phyloP scores from a whole-genome alignment of 495 filamentous ascomycete genomes.

The Aspergillus carlsbadensis region DNA sequence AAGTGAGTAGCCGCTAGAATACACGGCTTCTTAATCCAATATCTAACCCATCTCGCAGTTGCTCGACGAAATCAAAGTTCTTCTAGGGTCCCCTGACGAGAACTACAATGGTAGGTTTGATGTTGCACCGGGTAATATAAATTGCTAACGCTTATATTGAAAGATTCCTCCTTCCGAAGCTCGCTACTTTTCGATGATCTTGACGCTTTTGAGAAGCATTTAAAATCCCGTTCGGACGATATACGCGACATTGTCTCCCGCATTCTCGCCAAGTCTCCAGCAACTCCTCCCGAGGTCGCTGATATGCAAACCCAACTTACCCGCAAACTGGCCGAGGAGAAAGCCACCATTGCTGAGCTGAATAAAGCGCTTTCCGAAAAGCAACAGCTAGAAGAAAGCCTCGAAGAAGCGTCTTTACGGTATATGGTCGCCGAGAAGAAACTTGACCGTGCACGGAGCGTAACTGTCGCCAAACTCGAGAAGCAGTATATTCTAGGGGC shows the following conservation, averaged over 20 bases:
- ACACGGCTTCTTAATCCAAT: constrained; percentile 8
- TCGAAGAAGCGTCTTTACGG: constrained; percentile 81
- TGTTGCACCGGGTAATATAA: background rate
- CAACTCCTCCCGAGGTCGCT: constrained; percentile 59
- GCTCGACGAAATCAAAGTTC: constrained; percentile 78
- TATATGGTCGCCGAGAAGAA: constrained; percentile 95
- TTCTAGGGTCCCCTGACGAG: constrained; percentile 55
- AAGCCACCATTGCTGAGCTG: constrained; percentile 72
- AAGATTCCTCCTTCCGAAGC: constrained; percentile 30
- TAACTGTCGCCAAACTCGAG: constrained; percentile 89
- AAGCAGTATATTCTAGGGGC: constrained; percentile 75
- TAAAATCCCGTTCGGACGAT: constrained; percentile 58
- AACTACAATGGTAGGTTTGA: constrained; percentile 53
- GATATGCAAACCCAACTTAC: constrained; percentile 73
- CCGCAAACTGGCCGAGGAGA: constrained; percentile 73
- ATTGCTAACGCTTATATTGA: constrained; percentile 21
- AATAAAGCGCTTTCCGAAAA: constrained; percentile 77
- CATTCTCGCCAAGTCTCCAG: constrained; percentile 48
- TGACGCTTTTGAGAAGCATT: constrained; percentile 71
- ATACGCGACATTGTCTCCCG: constrained; percentile 61
- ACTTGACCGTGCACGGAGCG: constrained; percentile 81
- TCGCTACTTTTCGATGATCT: constrained; percentile 37
- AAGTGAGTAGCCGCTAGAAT: constrained; percentile 55
- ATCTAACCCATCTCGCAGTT: constrained; percentile 52
- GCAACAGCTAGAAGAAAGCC: constrained; percentile 74